A percentile compares a stretch with the other conserved stretches of the same genome.
Evolutionary conservation across 2,329 filamentous ascomycete genomes (phyloP).

Genomic region (Pseudodiploospora longispora): DNA sequence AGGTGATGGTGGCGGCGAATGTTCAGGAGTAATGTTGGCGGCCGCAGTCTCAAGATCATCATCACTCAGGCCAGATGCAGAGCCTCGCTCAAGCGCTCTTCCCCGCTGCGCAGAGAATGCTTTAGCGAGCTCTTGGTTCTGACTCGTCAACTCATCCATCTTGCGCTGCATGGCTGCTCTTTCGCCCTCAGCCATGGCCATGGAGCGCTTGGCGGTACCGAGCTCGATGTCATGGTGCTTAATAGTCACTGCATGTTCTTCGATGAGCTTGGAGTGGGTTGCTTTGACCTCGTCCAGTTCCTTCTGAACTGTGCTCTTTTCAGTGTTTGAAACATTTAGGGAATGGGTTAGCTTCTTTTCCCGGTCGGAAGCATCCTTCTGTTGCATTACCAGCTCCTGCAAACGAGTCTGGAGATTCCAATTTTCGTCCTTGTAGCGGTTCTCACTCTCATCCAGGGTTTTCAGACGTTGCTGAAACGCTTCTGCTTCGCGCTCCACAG

Average conservation of each 20-base stretch:
- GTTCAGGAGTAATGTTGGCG: slow-evolving; percentile 71
- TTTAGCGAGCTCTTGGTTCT: slow-evolving; percentile 85
- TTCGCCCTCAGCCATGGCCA: slow-evolving; percentile 71
- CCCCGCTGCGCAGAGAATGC: slow-evolving; percentile 69
- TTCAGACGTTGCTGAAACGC: slow-evolving; percentile 72
- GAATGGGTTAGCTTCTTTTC: slow-evolving; percentile 74
- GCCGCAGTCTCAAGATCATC: slow-evolving; percentile 57
- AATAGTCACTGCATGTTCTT: slow-evolving; percentile 68
- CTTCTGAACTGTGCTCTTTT: slow-evolving; percentile 71
- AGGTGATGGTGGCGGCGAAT: slow-evolving; percentile 84
- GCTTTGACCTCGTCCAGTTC: slow-evolving; percentile 88
- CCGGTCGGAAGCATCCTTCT: slow-evolving; percentile 70
- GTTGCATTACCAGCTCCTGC: slow-evolving; percentile 68
- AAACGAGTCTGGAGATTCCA: slow-evolving; percentile 93
- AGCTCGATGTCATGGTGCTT: slow-evolving; percentile 89
- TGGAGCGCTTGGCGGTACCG: slow-evolving; percentile 71
- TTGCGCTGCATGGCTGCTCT: slow-evolving; percentile 70
- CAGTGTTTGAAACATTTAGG: slow-evolving; percentile 59
- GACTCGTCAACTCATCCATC: slow-evolving; percentile 76
- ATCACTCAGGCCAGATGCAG: slow-evolving; percentile 48
- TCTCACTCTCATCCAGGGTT: slow-evolving; percentile 83
- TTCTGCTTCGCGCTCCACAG: slow-evolving; percentile 75
- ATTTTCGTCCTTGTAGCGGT: slow-evolving; percentile 96
- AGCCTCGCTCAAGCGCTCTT: slow-evolving; percentile 56
- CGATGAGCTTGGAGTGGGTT: slow-evolving; percentile 65